A percentile compares a stretch with the other conserved stretches of the same genome.
Evolutionary conservation across 176 grass and related monocot genomes (phyloP).

Genomic region (Zoysia pacifica): DNA sequence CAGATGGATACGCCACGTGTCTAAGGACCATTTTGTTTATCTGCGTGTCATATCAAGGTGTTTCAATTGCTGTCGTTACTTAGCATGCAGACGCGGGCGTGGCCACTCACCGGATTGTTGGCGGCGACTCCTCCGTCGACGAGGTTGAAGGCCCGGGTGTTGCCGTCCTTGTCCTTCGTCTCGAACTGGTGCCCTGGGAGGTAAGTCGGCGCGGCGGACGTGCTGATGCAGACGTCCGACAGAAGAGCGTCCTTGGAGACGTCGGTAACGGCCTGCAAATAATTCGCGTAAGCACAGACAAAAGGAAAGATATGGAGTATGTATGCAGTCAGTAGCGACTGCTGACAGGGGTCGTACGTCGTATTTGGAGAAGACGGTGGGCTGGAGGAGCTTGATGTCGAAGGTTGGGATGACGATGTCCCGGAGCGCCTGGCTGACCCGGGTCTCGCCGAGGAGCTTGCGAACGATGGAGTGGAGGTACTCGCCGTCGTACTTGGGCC

Average conservation of each 20-base stretch:
- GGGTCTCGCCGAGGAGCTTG: slow-evolving; percentile 22
- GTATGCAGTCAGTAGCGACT: no score
- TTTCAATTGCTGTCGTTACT: no score
- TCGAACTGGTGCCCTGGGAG: slow-evolving; percentile 54
- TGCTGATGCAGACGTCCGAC: slow-evolving; percentile 65
- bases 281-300: background rate
- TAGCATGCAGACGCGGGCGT: no score
- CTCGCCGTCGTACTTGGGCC: slow-evolving; percentile 42
- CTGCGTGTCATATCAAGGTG: no score
- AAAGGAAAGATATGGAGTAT: background rate
- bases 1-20: no score
- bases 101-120: slow-evolving; percentile 53
- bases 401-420: slow-evolving; percentile 58
- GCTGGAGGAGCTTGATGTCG: slow-evolving; percentile 60
- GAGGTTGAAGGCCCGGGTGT: slow-evolving; percentile 55
- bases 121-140: slow-evolving; percentile 67
- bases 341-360: slow-evolving; percentile 13
- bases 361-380: slow-evolving; percentile 48
- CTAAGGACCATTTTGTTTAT: no score
- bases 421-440: slow-evolving; percentile 19
- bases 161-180: slow-evolving; percentile 43
- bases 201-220: slow-evolving; percentile 51
- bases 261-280: slow-evolving; percentile 28
- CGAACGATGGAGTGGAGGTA: slow-evolving; percentile 41
- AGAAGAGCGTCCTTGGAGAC: slow-evolving; percentile 51